Conservation (phyloP, 2,329 filamentous ascomycete genomes). For the Pestalotiopsis sp. region DNA sequence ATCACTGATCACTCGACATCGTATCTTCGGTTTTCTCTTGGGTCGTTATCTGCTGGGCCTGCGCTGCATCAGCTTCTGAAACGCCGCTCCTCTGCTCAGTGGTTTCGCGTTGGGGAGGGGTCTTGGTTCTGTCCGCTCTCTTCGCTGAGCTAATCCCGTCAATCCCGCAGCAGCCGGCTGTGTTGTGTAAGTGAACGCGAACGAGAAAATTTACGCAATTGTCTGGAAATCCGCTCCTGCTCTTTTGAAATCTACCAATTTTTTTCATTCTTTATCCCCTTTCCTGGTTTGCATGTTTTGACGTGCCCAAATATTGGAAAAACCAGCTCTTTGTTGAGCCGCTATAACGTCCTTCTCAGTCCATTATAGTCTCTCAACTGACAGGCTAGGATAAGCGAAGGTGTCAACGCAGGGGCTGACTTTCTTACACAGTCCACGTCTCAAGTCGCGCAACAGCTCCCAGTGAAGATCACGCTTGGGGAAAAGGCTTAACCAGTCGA, state of each 20-base stretch:
- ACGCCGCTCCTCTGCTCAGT: neutral
- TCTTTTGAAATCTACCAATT: neutral
- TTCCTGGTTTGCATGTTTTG: neutral
- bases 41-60: neutral
- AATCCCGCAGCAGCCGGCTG: neutral
- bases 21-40: neutral
- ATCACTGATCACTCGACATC: too few relatives aligned
- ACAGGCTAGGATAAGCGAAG: neutral
- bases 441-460: neutral
- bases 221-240: neutral
- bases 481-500: neutral
- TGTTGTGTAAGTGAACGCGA: neutral
- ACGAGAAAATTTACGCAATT: neutral
- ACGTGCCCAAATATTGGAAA: neutral
- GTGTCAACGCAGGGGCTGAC: slow-evolving; percentile 5
- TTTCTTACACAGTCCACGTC: slow-evolving; percentile 1
- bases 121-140: neutral
- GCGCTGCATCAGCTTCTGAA: neutral
- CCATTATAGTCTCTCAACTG: neutral
- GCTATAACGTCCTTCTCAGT: neutral
- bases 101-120: slow-evolving; percentile 1
- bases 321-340: neutral
- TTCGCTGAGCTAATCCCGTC: neutral
- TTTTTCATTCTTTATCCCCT: neutral
- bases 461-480: neutral